Evolutionary conservation across 2,329 filamentous ascomycete species (phyloP), one percentile per base, ranked within the genome.

Genomic region (Biscogniauxia mediterranea): DNA sequence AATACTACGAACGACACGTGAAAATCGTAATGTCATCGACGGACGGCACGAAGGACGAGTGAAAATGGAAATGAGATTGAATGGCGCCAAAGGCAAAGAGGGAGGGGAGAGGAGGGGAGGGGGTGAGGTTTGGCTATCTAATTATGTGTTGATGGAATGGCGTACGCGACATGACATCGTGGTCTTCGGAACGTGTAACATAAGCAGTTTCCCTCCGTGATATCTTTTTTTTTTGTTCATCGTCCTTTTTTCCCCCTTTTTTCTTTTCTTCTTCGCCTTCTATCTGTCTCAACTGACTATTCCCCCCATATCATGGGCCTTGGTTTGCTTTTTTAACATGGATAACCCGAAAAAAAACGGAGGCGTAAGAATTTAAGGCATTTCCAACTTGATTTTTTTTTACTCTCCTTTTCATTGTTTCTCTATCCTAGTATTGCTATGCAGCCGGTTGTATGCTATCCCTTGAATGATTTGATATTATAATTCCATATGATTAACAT

Each of bases 1-100:
- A 79, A 46, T 87, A 85, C 64, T 87, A 86, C 70, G 84, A 87
- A 68, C 79, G 78, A 11, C 83, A 86, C 61, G 81, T 87, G 32
- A 81, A 81, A 58, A 83, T 85, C 56, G 77, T 84, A 55, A 78
- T 78, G 68, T 69, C 72, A n/a, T 68, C 68, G 7, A 54, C 59
- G n/a, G 62, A 66, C 5, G 56, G 54, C 2, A 19, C 38, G 11
- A 69, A 70, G 49, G 65, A 68, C 3, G 65, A 70, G 55, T 64
- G 15, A 46, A 46, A n/a, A n/a, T n/a, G 38, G 15, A 32, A 13
- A 32, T 46, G 38, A 46, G 38, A 46, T 15, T 2, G 38, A 46
- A 17, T 46, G 15, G 11, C 6, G 2, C 38, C 15, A 46, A 46
- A 9, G 28, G 7, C 28, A 9, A 11, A 46, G 38, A 42, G 38